Percentiles rank a stretch among this genome's conserved stretches.
These are phyloP conservation scores for Phialophora chinensis DNA, from an alignment of 2,329 filamentous ascomycete genomes.

Conservation along the genomic window DNA sequence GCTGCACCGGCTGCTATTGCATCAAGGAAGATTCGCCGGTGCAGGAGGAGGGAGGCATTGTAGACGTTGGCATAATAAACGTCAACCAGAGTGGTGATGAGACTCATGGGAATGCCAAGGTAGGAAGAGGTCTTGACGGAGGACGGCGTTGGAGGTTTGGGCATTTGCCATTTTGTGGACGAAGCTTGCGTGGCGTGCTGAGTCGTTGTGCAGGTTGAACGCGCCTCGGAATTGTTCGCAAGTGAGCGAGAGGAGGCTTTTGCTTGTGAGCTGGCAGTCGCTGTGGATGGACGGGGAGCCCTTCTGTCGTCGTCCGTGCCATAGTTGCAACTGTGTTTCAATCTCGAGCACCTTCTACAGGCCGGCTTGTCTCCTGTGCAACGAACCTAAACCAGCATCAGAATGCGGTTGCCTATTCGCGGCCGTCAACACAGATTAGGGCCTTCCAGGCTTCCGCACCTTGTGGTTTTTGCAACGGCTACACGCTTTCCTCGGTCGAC, in stretches of 20 bases:
- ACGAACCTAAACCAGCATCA: constrained; percentile 3
- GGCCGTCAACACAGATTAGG: neutral
- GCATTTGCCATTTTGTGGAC: neutral
- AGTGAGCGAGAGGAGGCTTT: neutral
- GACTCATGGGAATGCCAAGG: constrained; percentile 18
- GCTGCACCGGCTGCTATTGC: constrained; percentile 10
- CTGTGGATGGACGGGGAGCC: neutral
- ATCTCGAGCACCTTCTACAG: constrained; percentile 11
- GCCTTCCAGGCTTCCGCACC: neutral
- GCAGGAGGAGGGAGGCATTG: constrained; percentile 24
- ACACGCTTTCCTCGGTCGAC: constrained; percentile 21
- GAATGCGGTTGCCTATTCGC: neutral
- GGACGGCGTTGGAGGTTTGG: neutral
- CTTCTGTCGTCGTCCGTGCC: neutral
- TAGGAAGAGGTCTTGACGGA: neutral
- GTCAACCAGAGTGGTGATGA: constrained; percentile 16
- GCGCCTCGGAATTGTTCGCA: neutral
- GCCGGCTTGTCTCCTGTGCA: constrained; percentile 14
- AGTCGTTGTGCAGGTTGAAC: neutral
- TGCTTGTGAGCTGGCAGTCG: neutral
- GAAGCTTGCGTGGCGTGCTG: neutral
- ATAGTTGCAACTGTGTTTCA: constrained; percentile 11
- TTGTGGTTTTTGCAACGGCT: constrained; percentile 23
- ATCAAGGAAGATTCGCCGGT: constrained; percentile 10
- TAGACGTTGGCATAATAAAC: constrained; percentile 27